phyloP scores from a whole-genome alignment of 441 rosid species.

The Adansonia gregorii region DNA sequence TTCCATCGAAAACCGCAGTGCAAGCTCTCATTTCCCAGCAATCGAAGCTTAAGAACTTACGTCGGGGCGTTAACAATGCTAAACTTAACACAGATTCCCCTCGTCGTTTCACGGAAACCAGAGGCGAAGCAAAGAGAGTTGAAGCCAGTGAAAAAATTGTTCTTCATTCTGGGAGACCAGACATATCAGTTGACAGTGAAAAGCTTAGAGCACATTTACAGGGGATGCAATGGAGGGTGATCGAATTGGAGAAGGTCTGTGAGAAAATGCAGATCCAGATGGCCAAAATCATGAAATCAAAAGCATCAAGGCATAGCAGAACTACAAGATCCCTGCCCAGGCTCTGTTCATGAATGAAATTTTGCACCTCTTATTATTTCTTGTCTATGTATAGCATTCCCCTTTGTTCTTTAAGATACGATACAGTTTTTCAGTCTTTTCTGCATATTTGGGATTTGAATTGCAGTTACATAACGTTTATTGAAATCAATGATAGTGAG shows the following conservation, averaged over 20 bases:
- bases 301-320: constrained; percentile 40
- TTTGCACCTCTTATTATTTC: constrained; percentile 11
- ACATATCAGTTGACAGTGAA: constrained; percentile 47
- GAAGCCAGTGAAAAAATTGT: constrained; percentile 45
- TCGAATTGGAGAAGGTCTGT: constrained; percentile 78
- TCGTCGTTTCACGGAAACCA: constrained; percentile 26
- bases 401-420: background rate
- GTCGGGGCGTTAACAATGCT: constrained; percentile 28
- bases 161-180: constrained; percentile 51
- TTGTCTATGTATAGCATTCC: constrained; percentile 31
- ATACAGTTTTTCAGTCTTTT: constrained; percentile 24
- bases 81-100: constrained; percentile 32
- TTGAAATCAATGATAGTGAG: too few relatives aligned
- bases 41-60: constrained; percentile 47
- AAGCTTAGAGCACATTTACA: constrained; percentile 58
- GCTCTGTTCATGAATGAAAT: constrained; percentile 66
- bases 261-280: constrained; percentile 75
- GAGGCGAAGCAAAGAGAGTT: constrained; percentile 35
- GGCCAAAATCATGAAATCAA: constrained; percentile 69
- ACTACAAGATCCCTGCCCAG: constrained; percentile 64
- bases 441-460: background rate
- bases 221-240: constrained; percentile 82
- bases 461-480: background rate
- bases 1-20: constrained; percentile 48
- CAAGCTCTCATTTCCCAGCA: constrained; percentile 53